Evolutionary conservation across 768 basidiomycete genomes (phyloP), one percentile per base, ranked within the genome.

Genomic region (Hypholoma fasciculare): DNA sequence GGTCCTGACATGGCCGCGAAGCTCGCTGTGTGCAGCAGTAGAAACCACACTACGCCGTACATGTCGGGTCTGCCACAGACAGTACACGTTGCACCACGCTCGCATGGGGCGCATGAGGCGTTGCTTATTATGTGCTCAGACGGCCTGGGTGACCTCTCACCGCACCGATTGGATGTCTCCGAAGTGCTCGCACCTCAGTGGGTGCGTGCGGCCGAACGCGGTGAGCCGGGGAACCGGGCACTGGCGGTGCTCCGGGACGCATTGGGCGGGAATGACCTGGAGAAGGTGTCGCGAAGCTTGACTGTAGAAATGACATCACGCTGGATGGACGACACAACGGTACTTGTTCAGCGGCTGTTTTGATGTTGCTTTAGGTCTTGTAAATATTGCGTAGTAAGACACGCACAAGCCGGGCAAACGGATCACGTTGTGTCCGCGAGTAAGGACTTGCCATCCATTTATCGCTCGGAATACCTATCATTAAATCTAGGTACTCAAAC

Each of bases 261-360:
- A 0, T 63, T 85, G 43, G 81, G 81, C 1, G 79, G 77, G 7
- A 67, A 73, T 9, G 76, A 80, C 52, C 51, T 53, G 37, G 75
- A 78, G 39, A 70, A 70, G 40, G 74, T 79, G 13, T 82, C 80
- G 20, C 69, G 74, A 52, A 70, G 74, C 67, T 65, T 85, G 52
- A 82, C 82, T 4, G 76, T 81, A 27, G 82, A 85, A 67, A 76
- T 76, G 69, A 61, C 63, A 23, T 69, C 64, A 37, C 66, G 74
- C 49, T 85, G 83, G 83, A 82, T 85, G 78, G 84, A 86, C 63
- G 84, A 86, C 65, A 83, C 80, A 2, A 85, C 83, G 0, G 72
- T 84, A 16, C 44, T 83, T 5, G 76, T 82, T 12, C 71, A 73
- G 39, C 67, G 69, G 27, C 50, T 78, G 43, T 67, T 66, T 48